These are phyloP conservation scores for Chrysopogon serrulatus DNA, from an alignment of 176 grass and related monocot species.

Conservation along the genomic window DNA sequence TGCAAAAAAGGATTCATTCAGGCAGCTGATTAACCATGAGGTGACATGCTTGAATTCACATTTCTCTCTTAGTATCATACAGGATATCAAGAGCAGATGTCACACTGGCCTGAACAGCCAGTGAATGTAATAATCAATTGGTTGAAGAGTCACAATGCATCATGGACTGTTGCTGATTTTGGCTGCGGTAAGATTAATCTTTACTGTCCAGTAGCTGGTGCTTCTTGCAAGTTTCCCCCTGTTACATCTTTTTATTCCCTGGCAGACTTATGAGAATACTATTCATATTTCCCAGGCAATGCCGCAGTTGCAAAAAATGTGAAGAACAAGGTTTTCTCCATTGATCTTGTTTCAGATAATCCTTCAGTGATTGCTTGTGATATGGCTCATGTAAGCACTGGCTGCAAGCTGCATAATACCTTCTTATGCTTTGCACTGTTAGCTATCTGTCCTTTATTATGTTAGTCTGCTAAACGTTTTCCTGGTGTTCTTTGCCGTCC, in stretches of 20 bases:
- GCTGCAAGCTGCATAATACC: neutral
- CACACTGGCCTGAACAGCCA: conserved; percentile 87
- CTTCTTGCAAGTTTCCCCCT: no score
- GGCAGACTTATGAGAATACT: neutral
- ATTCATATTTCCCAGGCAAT: conserved; percentile 48
- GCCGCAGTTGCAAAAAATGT: conserved; percentile 82
- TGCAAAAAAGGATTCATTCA: neutral
- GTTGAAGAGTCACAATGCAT: conserved; percentile 64
- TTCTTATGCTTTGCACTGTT: neutral
- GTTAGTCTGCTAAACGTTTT: neutral
- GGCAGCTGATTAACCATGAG: neutral
- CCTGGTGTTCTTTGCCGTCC: neutral
- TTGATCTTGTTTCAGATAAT: conserved; percentile 91
- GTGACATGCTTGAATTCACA: conserved; percentile 8
- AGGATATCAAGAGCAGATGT: conserved; percentile 97
- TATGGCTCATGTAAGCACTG: conserved; percentile 89
- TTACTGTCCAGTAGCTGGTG: no score
- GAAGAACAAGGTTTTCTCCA: conserved; percentile 94
- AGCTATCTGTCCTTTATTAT: neutral
- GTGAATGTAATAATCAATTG: conserved; percentile 85
- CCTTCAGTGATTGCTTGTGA: conserved; percentile 91
- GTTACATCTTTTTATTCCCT: conserved; percentile 15
- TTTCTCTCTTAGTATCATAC: conserved; percentile 77
- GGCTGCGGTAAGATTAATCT: conserved; percentile 72
- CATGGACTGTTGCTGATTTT: conserved; percentile 93